Conservation (phyloP, 257 asterid species). For the Perilla frutescens region DNA sequence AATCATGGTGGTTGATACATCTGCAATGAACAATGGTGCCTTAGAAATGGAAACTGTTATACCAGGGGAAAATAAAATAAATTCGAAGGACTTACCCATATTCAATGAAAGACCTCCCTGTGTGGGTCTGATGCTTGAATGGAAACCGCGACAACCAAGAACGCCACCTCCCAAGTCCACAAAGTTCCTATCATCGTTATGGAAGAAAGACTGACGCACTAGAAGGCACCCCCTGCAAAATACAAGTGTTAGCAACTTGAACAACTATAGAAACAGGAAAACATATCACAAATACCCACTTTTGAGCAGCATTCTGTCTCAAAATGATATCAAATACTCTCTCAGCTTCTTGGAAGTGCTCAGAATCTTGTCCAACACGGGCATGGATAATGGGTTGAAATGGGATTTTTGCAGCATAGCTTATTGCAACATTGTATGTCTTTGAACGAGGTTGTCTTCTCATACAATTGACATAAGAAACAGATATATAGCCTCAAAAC, state of each 20-base stretch:
- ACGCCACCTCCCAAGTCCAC: conserved; percentile 72
- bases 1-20: conserved; percentile 77
- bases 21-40: conserved; percentile 38
- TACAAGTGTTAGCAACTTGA: background rate
- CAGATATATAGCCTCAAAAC: background rate
- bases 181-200: conserved; percentile 54
- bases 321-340: conserved; percentile 69
- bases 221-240: conserved; percentile 73
- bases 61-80: background rate
- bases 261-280: background rate
- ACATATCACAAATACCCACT: conserved; percentile 37
- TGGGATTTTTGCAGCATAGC: conserved; percentile 71
- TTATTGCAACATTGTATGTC: conserved; percentile 59
- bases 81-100: conserved; percentile 48
- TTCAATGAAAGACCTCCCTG: conserved; percentile 72
- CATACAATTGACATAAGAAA: conserved; percentile 28
- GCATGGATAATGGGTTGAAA: conserved; percentile 60
- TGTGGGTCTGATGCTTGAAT: conserved; percentile 73
- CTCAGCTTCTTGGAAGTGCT: conserved; percentile 73
- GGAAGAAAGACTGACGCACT: conserved; percentile 72
- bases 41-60: background rate
- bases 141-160: conserved; percentile 68
- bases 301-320: conserved; percentile 69
- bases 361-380: conserved; percentile 61
- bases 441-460: conserved; percentile 51